phyloP scores from a whole-genome alignment of 1,284 basidiomycete species.

The Trichosporon sp. region DNA sequence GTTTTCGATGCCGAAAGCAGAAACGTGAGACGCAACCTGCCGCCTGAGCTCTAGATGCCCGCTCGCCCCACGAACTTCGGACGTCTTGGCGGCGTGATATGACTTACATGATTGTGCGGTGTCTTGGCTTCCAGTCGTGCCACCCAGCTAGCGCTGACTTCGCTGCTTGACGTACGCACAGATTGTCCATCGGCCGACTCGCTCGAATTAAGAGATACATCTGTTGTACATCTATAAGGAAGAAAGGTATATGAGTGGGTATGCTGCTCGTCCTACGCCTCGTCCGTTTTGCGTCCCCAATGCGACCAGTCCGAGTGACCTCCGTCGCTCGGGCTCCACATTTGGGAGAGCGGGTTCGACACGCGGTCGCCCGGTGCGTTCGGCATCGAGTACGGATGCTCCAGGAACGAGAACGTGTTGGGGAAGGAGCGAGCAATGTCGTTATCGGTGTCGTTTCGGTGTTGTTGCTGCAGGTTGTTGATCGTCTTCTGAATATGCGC shows the following conservation, averaged over 20 bases:
- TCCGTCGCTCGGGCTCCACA: conserved; percentile 15
- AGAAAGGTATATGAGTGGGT: background rate
- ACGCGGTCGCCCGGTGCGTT: conserved; percentile 13
- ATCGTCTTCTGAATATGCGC: conserved; percentile 2
- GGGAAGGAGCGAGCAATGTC: background rate
- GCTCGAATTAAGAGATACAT: conserved; percentile 2
- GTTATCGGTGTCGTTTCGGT: background rate
- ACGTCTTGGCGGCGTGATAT: background rate
- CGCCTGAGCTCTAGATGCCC: no score
- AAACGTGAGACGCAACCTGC: background rate
- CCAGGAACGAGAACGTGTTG: conserved; percentile 4
- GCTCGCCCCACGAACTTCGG: background rate
- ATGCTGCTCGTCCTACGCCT: background rate
- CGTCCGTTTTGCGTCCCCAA: background rate
- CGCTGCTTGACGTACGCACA: no score
- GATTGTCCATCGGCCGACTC: background rate
- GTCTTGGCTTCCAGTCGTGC: background rate
- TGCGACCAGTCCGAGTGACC: conserved; percentile 14
- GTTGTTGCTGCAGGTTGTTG: background rate
- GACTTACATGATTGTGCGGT: no score
- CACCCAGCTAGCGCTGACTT: no score
- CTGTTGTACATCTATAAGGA: conserved; percentile 15
- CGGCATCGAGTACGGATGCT: background rate
- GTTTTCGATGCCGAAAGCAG: background rate
- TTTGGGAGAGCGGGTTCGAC: conserved; percentile 1